These are phyloP conservation scores for Aquilaria yunnanensis DNA, from an alignment of 345 rosid species.

Conservation along the genomic window DNA sequence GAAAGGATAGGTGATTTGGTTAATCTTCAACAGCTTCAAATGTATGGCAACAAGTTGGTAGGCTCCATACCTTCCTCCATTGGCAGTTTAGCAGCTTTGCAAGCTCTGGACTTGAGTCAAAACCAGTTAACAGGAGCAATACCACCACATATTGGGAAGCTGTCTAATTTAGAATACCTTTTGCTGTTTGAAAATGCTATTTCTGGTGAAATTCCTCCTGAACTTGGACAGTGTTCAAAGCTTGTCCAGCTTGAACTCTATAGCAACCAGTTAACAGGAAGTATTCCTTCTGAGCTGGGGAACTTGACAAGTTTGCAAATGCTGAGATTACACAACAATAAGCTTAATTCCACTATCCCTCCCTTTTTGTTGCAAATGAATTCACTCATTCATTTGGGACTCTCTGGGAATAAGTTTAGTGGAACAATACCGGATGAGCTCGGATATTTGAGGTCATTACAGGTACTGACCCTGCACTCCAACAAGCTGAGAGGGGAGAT, in stretches of 20 bases:
- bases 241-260: slow-evolving; percentile 51
- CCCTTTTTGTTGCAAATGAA: slow-evolving; percentile 43
- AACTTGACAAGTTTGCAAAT: slow-evolving; percentile 40
- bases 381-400: slow-evolving; percentile 49
- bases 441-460: slow-evolving; percentile 47
- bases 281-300: slow-evolving; percentile 66
- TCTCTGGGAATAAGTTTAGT: slow-evolving; percentile 53
- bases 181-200: slow-evolving; percentile 39
- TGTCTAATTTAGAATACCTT: slow-evolving; percentile 42
- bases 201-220: slow-evolving; percentile 56
- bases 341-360: slow-evolving; percentile 68
- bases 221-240: slow-evolving; percentile 47
- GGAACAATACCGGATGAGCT: slow-evolving; percentile 52
- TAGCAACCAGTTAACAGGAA: slow-evolving; percentile 45
- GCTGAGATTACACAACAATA: slow-evolving; percentile 42
- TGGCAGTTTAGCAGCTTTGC: slow-evolving; percentile 43
- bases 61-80: slow-evolving; percentile 65
- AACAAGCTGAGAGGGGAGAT: slow-evolving; percentile 56
- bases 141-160: slow-evolving; percentile 63
- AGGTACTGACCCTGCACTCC: slow-evolving; percentile 55
- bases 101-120: slow-evolving; percentile 42
- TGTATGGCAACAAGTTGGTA: slow-evolving; percentile 33
- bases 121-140: slow-evolving; percentile 57
- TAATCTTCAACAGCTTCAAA: slow-evolving; percentile 44
- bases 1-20: slow-evolving; percentile 50